A percentile compares a stretch with the other conserved stretches of the same genome.
These are phyloP conservation scores for Ceratobasidium sp. DNA, from an alignment of 1,284 basidiomycete species.

Conservation along the genomic window DNA sequence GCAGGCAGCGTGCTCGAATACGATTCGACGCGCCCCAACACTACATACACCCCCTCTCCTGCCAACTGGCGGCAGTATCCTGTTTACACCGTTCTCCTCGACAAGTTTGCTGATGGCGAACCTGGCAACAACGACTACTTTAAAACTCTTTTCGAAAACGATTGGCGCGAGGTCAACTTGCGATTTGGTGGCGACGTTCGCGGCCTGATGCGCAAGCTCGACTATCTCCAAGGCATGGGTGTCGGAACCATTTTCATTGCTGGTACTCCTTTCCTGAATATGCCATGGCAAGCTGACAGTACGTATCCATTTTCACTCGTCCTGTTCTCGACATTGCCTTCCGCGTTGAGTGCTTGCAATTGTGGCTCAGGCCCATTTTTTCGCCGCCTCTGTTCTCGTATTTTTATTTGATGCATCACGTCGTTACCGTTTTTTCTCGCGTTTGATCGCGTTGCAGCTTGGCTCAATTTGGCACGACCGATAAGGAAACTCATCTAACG, in stretches of 20 bases:
- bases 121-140: conserved; percentile 92
- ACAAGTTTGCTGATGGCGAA: conserved; percentile 93
- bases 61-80: conserved; percentile 88
- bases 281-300: conserved; percentile 96
- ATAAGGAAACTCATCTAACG: conserved; percentile 35
- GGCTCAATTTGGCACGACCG: neutral
- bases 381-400: neutral
- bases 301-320: conserved; percentile 52
- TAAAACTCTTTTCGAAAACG: conserved; percentile 79
- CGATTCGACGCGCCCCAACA: conserved; percentile 67
- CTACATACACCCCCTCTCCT: conserved; percentile 79
- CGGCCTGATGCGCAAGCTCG: conserved; percentile 77
- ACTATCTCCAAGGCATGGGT: conserved; percentile 91
- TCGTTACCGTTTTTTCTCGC: conserved; percentile 36
- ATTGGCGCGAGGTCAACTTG: conserved; percentile 87
- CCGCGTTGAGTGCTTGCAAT: neutral
- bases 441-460: conserved; percentile 17
- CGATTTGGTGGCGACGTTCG: conserved; percentile 87
- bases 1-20: conserved; percentile 78
- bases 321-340: neutral
- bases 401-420: neutral
- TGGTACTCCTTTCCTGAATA: conserved; percentile 90
- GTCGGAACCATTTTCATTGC: conserved; percentile 85
- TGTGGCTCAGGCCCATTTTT: neutral
- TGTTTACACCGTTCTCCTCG: conserved; percentile 84